Conservation (phyloP, 495 filamentous ascomycete genomes). For the Penicillium maclennaniae region DNA sequence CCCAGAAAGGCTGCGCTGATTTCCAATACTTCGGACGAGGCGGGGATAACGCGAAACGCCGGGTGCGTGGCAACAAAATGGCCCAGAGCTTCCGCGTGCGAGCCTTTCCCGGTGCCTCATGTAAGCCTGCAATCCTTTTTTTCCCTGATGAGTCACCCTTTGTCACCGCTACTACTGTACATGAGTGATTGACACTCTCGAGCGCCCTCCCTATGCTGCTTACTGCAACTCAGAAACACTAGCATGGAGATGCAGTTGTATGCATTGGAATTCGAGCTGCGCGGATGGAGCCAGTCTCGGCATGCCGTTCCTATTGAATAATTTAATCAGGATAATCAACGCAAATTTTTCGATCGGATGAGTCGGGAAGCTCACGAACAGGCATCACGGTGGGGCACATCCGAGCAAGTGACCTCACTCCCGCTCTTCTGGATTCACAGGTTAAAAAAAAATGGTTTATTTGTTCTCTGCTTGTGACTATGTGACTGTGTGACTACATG, state of each 20-base stretch:
- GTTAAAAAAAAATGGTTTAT: neutral
- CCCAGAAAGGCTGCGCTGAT: constrained; percentile 11
- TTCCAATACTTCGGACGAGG: constrained; percentile 28
- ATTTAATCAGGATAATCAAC: neutral
- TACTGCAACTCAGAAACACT: neutral
- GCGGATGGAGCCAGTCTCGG: constrained; percentile 1
- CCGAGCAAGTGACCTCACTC: constrained; percentile 16
- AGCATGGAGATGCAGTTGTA: constrained; percentile 11
- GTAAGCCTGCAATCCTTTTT: neutral
- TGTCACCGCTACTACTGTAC: neutral
- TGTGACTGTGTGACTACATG: too few relatives aligned
- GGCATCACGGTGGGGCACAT: neutral
- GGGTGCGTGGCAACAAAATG: constrained; percentile 34
- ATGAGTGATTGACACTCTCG: neutral
- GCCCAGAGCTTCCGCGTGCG: neutral
- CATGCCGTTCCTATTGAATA: neutral
- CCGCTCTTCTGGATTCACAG: neutral
- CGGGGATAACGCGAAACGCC: constrained; percentile 32
- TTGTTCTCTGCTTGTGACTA: neutral
- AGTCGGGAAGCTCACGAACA: constrained; percentile 13
- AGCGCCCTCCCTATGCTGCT: neutral
- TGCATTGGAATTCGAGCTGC: neutral
- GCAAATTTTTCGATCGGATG: constrained; percentile 12
- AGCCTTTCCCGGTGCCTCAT: neutral
- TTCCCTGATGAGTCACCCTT: neutral